Conservation (phyloP, 1,284 basidiomycete species). For the Tilletia caries region DNA sequence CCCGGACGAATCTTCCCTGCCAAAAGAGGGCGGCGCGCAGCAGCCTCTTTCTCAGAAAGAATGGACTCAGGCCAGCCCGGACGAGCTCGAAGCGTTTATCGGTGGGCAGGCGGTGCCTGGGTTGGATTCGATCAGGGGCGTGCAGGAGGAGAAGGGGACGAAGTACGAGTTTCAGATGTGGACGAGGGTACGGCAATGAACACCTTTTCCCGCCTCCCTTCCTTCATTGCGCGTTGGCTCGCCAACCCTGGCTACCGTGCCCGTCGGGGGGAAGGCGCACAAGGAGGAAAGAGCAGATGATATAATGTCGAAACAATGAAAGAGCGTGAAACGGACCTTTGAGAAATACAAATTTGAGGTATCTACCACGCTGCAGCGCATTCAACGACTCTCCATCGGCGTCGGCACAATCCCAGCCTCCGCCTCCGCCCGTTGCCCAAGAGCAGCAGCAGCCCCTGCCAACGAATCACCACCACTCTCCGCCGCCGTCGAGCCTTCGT, state of each 20-base stretch:
- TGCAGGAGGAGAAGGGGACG: neutral
- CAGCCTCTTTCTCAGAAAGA: neutral
- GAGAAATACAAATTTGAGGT: too few relatives aligned
- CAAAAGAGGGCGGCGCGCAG: too few relatives aligned
- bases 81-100: neutral
- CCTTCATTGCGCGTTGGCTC: too few relatives aligned
- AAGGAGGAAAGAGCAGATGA: too few relatives aligned
- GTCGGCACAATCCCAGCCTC: neutral
- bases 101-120: neutral
- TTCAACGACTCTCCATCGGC: neutral
- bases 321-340: too few relatives aligned
- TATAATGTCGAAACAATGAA: too few relatives aligned
- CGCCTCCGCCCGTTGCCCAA: neutral
- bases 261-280: too few relatives aligned
- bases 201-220: too few relatives aligned
- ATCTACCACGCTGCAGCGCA: too few relatives aligned
- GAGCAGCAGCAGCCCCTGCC: neutral
- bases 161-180: conserved; percentile 5
- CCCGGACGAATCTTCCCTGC: too few relatives aligned
- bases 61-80: neutral
- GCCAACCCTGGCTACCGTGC: too few relatives aligned
- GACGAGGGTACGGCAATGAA: neutral
- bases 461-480: neutral
- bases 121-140: neutral
- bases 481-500: neutral